These are phyloP conservation scores for Tylopilus sp. DNA, from an alignment of 1,284 basidiomycete species.

Conservation along the genomic window DNA sequence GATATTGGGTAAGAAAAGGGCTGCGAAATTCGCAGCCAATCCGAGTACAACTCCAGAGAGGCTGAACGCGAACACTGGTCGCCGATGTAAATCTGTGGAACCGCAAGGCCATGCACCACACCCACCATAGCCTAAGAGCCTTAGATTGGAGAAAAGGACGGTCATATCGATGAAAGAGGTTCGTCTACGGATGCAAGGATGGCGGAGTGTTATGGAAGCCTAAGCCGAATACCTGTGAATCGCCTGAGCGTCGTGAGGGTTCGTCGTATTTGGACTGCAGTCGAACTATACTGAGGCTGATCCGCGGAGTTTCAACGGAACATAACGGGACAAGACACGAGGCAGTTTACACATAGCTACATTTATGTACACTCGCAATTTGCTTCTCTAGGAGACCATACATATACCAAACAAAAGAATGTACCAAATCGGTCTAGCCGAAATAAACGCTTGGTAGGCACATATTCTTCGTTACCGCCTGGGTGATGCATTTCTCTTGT, in stretches of 20 bases:
- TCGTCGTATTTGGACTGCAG: slow-evolving; percentile 16
- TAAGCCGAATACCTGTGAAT: slow-evolving; percentile 17
- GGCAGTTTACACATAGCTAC: neutral
- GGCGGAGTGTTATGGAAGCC: slow-evolving; percentile 3
- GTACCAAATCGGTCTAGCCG: slow-evolving; percentile 10
- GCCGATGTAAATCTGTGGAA: slow-evolving; percentile 9
- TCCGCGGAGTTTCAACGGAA: slow-evolving; percentile 17
- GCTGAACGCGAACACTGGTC: slow-evolving; percentile 52
- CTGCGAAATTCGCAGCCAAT: slow-evolving; percentile 60
- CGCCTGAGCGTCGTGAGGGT: slow-evolving; percentile 5
- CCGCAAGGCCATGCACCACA: neutral
- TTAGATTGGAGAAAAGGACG: slow-evolving; percentile 51
- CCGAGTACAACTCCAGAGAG: slow-evolving; percentile 66
- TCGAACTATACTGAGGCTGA: slow-evolving; percentile 2
- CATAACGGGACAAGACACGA: neutral
- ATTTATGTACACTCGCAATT: neutral
- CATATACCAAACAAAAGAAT: slow-evolving; percentile 1
- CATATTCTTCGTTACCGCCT: slow-evolving; percentile 38
- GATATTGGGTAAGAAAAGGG: slow-evolving; percentile 57
- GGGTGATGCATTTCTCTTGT: slow-evolving; percentile 43
- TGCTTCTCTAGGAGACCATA: slow-evolving; percentile 17
- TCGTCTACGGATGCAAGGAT: slow-evolving; percentile 27
- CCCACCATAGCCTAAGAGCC: slow-evolving; percentile 50
- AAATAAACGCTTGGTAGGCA: slow-evolving; percentile 1
- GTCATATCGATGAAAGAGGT: slow-evolving; percentile 41